These are phyloP conservation scores for Salmacisia buchloeana DNA, from an alignment of 1,284 basidiomycete genomes.

Conservation along the genomic window DNA sequence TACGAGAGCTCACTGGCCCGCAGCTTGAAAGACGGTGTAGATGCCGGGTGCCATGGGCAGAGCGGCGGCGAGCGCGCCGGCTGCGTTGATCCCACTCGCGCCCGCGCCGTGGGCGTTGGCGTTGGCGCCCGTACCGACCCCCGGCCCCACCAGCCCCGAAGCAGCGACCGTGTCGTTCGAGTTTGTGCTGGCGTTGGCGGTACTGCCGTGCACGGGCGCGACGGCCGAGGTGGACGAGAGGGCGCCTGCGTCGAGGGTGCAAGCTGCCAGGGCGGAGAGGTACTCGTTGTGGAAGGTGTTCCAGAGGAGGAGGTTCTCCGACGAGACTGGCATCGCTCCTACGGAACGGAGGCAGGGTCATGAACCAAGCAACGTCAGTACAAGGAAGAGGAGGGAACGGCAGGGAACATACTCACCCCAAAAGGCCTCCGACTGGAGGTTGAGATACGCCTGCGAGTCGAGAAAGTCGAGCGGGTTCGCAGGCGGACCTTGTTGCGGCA, in stretches of 20 bases:
- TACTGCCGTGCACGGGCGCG: too few relatives aligned
- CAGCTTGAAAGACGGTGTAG: too few relatives aligned
- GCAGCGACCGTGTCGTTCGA: too few relatives aligned
- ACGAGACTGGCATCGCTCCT: conserved; percentile 5
- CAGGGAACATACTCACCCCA: neutral
- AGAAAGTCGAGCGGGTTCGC: neutral
- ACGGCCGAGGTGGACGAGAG: too few relatives aligned
- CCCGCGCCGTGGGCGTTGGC: too few relatives aligned
- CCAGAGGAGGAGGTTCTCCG: conserved; percentile 6
- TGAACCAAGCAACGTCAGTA: neutral
- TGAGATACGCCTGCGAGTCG: conserved; percentile 3
- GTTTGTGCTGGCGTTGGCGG: neutral
- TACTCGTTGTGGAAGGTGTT: conserved; percentile 5
- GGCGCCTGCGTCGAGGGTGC: neutral
- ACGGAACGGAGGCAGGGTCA: neutral
- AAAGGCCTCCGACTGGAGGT: neutral
- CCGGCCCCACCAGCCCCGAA: too few relatives aligned
- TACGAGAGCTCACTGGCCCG: too few relatives aligned
- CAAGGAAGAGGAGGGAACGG: neutral
- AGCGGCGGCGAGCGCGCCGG: too few relatives aligned
- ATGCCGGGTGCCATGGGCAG: too few relatives aligned
- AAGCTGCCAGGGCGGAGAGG: neutral
- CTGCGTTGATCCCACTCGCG: too few relatives aligned
- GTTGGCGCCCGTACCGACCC: too few relatives aligned
- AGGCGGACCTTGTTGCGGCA: neutral